Base-by-base conservation (phyloP, 164 flowering plant genomes). In the Tetracentron sinense region DNA sequence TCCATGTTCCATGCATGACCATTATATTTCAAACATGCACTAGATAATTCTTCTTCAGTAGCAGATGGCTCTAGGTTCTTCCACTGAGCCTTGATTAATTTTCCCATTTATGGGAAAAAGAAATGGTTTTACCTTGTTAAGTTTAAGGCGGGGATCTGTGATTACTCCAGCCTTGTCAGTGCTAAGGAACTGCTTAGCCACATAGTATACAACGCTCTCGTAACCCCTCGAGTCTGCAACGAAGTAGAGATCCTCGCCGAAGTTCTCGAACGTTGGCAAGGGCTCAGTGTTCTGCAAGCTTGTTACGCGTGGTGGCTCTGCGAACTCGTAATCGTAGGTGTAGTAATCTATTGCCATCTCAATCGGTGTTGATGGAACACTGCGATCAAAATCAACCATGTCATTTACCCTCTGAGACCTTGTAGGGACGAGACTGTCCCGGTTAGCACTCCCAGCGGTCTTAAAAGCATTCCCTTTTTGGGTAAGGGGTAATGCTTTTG, bases 221-320 rank as follows among this genome's bases (percentile, higher is more conserved):
- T 75, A 80, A 0, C 84, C 84, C 27, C 78, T 71, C 2, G 74
- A 52, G 33, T 80, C 84, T 3, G 78, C 81, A 4, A 80, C 81
- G 56, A 77, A 75, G 66, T 77, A 65, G 0, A 56, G 57, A 27
- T 75, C 72, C 3, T 73, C 73, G 0, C 84, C 84, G 31, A 66
- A 80, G 49, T 69, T 60, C 0, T 68, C 6, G 38, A 68, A 77
- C 20, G 81, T 76, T 1, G 79, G 51, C 48, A 71, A 51, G 4
- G 84, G 84, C 33, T 27, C 52, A 3, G 74, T 72, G 74, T 76
- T 77, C 26, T 58, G 69, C 69, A 81, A 62, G 52, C 85, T 78
- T 16, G 82, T 74, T 4, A 81, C 69, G 42, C 74, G 35, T n/a
- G 82, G 82, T 21, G 82, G 77, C 61, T 79, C 82, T 1, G 79